Percentiles rank a stretch among this genome's conserved stretches.
Evolutionary conservation across 1,139 yeast genomes (phyloP).

Genomic region (Pichia sp.): DNA sequence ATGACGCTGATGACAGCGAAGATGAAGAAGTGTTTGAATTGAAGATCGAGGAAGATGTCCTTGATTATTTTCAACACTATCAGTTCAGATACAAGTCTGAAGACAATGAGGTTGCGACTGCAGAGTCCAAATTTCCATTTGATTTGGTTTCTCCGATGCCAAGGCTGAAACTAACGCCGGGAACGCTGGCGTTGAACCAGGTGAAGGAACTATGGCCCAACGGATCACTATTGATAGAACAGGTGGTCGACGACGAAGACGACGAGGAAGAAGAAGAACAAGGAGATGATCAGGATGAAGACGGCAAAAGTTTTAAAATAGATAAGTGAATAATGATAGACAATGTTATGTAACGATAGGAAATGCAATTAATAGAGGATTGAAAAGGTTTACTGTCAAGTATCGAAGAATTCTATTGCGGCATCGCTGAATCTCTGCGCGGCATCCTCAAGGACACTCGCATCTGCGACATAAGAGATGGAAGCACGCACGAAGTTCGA

Average conservation of each 20-base stretch:
- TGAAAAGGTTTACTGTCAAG: slow-evolving; percentile 32
- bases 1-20: neutral
- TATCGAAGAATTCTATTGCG: slow-evolving; percentile 3
- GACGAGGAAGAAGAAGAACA: slow-evolving; percentile 23
- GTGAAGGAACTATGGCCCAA: slow-evolving; percentile 52
- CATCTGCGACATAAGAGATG: neutral
- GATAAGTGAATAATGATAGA: no score
- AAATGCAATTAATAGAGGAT: no score
- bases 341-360: no score
- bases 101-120: neutral
- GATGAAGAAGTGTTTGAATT: neutral
- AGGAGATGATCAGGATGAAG: slow-evolving; percentile 3
- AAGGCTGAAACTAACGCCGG: slow-evolving; percentile 36
- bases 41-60: slow-evolving; percentile 13
- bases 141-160: slow-evolving; percentile 55
- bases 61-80: slow-evolving; percentile 9
- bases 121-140: slow-evolving; percentile 32
- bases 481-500: neutral
- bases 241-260: slow-evolving; percentile 28
- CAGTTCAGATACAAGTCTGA: slow-evolving; percentile 3
- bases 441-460: neutral
- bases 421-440: neutral
- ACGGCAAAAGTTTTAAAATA: no score
- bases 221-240: slow-evolving; percentile 53
- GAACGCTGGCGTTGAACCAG: slow-evolving; percentile 30